Evolutionary conservation across 225 moss, liverwort and hornwort species (phyloP).

Genomic region (Pseudoscleropodium purum): DNA sequence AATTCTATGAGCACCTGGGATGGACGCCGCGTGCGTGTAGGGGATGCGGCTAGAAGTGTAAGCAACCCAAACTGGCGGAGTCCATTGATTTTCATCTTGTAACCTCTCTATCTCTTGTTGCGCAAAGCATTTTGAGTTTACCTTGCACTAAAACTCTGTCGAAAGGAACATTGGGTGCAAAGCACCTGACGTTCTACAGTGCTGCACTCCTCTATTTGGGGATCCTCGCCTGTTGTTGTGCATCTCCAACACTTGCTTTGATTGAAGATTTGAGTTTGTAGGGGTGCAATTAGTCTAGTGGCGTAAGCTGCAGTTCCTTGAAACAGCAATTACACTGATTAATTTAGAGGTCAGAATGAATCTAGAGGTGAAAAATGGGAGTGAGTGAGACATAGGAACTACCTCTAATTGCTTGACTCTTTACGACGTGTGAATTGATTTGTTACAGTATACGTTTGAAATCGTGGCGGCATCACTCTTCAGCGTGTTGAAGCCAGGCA

Average conservation of each 20-base stretch:
- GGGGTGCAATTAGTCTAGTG: background rate
- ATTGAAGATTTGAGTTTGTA: background rate
- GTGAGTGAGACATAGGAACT: background rate
- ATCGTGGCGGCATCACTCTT: conserved; percentile 25
- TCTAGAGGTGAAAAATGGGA: background rate
- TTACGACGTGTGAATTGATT: background rate
- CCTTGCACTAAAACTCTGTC: background rate
- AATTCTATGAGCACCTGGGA: conserved; percentile 13
- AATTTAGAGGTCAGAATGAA: background rate
- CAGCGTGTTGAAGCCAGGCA: conserved; percentile 24
- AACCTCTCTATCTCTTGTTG: background rate
- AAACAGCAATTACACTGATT: background rate
- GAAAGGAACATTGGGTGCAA: background rate
- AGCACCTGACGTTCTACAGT: background rate
- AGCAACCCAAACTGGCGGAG: background rate
- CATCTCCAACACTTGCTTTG: background rate
- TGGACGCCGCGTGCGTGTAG: conserved; percentile 5
- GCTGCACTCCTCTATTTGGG: background rate
- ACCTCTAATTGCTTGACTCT: background rate
- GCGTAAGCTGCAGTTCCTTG: background rate
- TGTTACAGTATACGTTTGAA: conserved; percentile 16
- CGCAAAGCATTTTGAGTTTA: background rate
- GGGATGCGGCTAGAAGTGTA: conserved; percentile 19
- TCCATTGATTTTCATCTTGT: background rate
- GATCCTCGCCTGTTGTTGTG: background rate